Base-by-base conservation (phyloP, 2,329 filamentous ascomycete species). In the Atkinsonella hypoxylon region DNA sequence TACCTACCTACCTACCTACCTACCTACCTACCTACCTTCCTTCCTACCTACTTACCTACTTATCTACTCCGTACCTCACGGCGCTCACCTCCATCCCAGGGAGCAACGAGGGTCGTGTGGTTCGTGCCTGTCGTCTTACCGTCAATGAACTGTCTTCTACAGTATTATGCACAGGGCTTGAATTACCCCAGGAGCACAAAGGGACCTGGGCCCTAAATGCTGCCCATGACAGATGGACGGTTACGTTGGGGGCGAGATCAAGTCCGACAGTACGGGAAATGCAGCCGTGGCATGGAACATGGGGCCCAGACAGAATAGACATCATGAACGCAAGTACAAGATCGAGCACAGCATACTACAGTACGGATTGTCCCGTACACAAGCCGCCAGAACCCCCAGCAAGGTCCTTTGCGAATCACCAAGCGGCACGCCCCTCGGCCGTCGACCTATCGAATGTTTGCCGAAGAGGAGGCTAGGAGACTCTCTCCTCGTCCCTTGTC, bases 371-470 rank as follows among this genome's bases (percentile, higher is more conserved):
- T 26, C 26, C 26, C 26, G 26, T 26, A 26, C 26, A 26, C 26
- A 26, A 26, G 26, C 26, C 26, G 26, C 26, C 26, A 26, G 26
- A 26, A 26, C 26, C 4, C 26, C 4, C 26, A 26, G 26, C 26
- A 4, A 26, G 26, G 26, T 7, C 26, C 26, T 5, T 26, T 26
- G 41, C 20, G 17, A 17, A 38, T 31, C 18, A 18, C 34, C 22
- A 26, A 36, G n/a, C 8, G 26, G 32, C 51, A 51, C 51, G 40
- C 51, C 51, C 51, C 45, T 18, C 31, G 12, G 42, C 32, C 34
- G 48, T 47, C 31, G 40, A 48, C 60, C 60, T 59, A 58, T 58
- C 59, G 53, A 62, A 58, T 60, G 61, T 64, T 61, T 64, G 62
- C 62, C 62, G 62, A 63, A 56, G 61, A 59, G 59, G 45, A 36